Conservation (phyloP, 1,139 yeast species). For the Saccharomyces hybrid region DNA sequence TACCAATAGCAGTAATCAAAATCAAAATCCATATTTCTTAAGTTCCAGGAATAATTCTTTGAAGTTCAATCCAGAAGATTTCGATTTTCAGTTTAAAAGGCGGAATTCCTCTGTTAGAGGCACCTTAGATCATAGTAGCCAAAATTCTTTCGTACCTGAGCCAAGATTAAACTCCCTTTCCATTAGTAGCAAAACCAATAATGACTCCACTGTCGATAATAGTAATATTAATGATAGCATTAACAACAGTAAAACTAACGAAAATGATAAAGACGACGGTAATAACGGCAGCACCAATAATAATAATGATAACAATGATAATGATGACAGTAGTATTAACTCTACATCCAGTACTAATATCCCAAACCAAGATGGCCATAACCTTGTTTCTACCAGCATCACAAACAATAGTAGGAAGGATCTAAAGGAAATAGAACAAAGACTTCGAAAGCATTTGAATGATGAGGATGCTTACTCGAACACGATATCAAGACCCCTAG, state of each 20-base stretch:
- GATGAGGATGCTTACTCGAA: constrained; percentile 2
- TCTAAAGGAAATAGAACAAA: constrained; percentile 6
- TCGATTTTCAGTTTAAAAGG: constrained; percentile 25
- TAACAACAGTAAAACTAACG: background rate
- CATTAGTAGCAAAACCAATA: background rate
- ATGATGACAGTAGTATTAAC: constrained; percentile 5
- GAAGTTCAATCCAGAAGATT: constrained; percentile 24
- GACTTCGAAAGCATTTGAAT: constrained; percentile 5
- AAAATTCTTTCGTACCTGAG: background rate
- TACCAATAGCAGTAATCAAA: constrained; percentile 7
- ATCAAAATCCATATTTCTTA: constrained; percentile 3
- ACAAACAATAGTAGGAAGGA: constrained; percentile 6
- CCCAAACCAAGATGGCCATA: constrained; percentile 4
- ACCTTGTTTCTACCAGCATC: constrained; percentile 5
- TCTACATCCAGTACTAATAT: constrained; percentile 6
- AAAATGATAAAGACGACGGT: background rate
- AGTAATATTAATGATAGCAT: background rate
- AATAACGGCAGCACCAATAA: background rate
- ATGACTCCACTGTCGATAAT: background rate
- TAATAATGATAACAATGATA: background rate
- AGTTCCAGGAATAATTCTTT: constrained; percentile 22
- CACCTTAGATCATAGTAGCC: constrained; percentile 14
- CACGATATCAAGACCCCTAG: constrained; percentile 1
- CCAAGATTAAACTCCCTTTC: background rate
- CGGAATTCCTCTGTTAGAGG: constrained; percentile 26